A percentile compares a stretch with the other conserved stretches of the same genome.
Conservation (phyloP, 257 asterid species). For the Gardenia jasminoides region DNA sequence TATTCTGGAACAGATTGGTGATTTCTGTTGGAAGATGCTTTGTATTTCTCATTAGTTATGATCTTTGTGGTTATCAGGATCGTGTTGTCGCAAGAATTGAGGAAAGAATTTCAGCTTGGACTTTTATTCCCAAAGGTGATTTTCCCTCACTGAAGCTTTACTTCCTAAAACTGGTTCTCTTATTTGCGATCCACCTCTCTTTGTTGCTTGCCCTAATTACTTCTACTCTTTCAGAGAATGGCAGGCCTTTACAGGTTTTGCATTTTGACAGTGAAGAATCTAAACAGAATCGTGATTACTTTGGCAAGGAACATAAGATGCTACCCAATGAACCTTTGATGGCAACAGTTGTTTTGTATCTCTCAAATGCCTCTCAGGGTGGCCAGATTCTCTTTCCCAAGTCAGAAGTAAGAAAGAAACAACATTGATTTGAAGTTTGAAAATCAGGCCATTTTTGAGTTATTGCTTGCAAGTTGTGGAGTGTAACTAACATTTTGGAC, state of each 20-base stretch:
- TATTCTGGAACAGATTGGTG: constrained; percentile 4
- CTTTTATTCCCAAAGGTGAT: constrained; percentile 77
- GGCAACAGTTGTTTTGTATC: constrained; percentile 78
- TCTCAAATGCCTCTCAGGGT: constrained; percentile 62
- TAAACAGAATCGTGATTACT: constrained; percentile 36
- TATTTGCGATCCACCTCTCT: constrained; percentile 2
- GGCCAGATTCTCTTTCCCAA: constrained; percentile 73
- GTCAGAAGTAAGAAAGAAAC: constrained; percentile 50
- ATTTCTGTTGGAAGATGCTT: not conserved
- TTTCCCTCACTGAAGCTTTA: constrained; percentile 5
- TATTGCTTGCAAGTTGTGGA: constrained; percentile 1
- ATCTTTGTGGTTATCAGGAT: constrained; percentile 45
- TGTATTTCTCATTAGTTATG: constrained; percentile 5
- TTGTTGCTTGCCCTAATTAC: not conserved
- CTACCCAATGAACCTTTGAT: constrained; percentile 45
- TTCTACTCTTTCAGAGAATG: constrained; percentile 44
- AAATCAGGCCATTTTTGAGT: not conserved
- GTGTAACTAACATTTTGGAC: constrained; percentile 5
- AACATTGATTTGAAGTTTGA: not conserved
- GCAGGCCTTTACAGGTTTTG: constrained; percentile 49
- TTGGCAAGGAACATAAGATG: constrained; percentile 31
- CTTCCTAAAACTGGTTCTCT: constrained; percentile 9
- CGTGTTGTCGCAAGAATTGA: constrained; percentile 56
- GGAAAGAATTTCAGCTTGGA: constrained; percentile 86
- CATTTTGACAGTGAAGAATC: constrained; percentile 50